Percentiles rank a stretch among this genome's conserved stretches.
phyloP scores from a whole-genome alignment of 2,329 filamentous ascomycete species.

The Sphaerulina vaccinii region DNA sequence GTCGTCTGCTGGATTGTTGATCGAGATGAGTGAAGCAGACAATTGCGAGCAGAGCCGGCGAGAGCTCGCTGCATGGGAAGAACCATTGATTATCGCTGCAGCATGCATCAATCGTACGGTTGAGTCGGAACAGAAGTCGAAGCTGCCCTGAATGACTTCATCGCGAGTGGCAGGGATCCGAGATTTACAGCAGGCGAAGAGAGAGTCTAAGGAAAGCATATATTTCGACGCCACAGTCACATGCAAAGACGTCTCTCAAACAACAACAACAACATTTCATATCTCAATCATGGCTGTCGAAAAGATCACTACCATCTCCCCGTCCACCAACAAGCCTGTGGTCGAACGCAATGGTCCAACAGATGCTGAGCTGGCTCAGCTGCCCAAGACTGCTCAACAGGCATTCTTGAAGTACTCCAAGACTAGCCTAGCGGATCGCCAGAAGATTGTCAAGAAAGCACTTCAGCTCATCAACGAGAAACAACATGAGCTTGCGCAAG shows the following conservation, averaged over 20 bases:
- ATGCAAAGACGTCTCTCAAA: not conserved
- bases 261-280: not conserved
- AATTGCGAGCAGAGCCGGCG: conserved; percentile 22
- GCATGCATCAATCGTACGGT: no score
- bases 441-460: conserved; percentile 78
- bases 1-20: conserved; percentile 9
- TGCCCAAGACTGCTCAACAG: conserved; percentile 70
- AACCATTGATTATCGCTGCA: conserved; percentile 23
- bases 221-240: conserved; percentile 2
- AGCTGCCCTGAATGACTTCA: not conserved
- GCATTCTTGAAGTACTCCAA: conserved; percentile 76
- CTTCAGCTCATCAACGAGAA: conserved; percentile 67
- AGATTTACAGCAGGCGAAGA: no score
- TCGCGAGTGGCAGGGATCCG: not conserved
- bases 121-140: not conserved
- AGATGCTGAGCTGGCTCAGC: conserved; percentile 63
- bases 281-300: conserved; percentile 51
- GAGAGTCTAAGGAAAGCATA: no score
- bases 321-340: conserved; percentile 81
- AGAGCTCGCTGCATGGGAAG: conserved; percentile 25
- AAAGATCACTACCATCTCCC: conserved; percentile 77
- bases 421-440: conserved; percentile 71
- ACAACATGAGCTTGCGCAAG: conserved; percentile 76
- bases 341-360: conserved; percentile 75
- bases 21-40: conserved; percentile 1